Conservation (phyloP, 208 protist species). For the Leishmania lainsoni region DNA sequence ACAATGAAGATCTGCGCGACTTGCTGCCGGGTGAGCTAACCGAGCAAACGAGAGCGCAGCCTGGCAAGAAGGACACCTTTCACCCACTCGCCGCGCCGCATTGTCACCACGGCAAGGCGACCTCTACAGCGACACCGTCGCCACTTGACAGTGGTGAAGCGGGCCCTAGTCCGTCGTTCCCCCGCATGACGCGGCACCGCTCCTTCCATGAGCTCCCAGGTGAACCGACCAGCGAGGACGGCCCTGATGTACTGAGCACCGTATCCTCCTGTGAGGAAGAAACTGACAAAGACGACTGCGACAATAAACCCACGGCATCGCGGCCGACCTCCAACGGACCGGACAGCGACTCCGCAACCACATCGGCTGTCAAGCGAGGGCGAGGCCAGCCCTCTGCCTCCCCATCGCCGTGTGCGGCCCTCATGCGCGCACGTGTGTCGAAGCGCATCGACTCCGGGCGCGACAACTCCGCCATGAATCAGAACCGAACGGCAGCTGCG, state of each 20-base stretch:
- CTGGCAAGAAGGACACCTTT: conserved; percentile 6
- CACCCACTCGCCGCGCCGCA: background rate
- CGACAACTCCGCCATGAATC: background rate
- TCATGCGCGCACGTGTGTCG: background rate
- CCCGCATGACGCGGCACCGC: too few relatives aligned
- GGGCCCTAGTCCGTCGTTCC: too few relatives aligned
- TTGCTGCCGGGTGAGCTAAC: conserved; percentile 37
- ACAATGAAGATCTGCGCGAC: conserved; percentile 82
- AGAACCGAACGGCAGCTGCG: background rate
- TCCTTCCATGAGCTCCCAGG: background rate
- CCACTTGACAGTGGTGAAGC: too few relatives aligned
- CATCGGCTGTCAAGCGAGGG: background rate
- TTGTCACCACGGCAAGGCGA: background rate
- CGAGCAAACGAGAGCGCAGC: background rate
- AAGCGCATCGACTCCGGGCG: background rate
- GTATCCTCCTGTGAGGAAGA: background rate
- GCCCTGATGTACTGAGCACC: too few relatives aligned
- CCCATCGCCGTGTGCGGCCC: background rate
- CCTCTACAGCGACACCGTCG: background rate
- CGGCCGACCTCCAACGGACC: conserved; percentile 5
- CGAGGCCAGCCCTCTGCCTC: background rate
- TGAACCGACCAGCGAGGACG: conserved; percentile 3
- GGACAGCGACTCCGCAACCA: background rate
- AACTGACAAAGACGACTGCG: background rate
- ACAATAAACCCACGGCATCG: conserved; percentile 8